phyloP scores from a whole-genome alignment of 495 filamentous ascomycete genomes.

The Poronia punctata region DNA sequence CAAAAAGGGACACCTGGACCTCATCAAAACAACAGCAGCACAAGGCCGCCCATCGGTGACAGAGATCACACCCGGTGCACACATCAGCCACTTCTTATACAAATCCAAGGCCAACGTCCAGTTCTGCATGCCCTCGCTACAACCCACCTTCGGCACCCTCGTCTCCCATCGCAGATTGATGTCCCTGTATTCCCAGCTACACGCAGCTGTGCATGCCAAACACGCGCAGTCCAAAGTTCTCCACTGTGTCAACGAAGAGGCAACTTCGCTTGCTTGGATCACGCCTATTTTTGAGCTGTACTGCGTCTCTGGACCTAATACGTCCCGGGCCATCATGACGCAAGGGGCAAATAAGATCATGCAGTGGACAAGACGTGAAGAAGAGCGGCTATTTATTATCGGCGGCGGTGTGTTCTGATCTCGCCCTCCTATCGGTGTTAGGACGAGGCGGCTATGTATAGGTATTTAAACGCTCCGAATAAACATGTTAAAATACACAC shows the following conservation, averaged over 20 bases:
- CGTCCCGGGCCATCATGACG: constrained; percentile 69
- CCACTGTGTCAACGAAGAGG: constrained; percentile 64
- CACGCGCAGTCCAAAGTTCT: constrained; percentile 78
- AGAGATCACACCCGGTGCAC: constrained; percentile 72
- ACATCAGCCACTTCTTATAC: constrained; percentile 86
- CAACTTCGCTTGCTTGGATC: constrained; percentile 79
- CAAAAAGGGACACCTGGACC: constrained; percentile 64
- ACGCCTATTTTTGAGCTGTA: constrained; percentile 90
- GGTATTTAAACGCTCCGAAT: no score
- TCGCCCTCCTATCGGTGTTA: background rate
- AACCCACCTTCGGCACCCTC: constrained; percentile 59
- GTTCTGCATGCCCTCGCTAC: constrained; percentile 81
- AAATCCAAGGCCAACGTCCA: constrained; percentile 91
- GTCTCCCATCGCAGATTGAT: constrained; percentile 69
- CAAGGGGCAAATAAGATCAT: constrained; percentile 81
- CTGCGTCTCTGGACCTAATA: constrained; percentile 76
- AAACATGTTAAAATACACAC: background rate
- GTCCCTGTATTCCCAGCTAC: constrained; percentile 76
- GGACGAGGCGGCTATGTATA: background rate
- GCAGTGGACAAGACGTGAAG: constrained; percentile 83
- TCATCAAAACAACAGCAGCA: constrained; percentile 65
- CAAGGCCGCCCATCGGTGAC: constrained; percentile 59
- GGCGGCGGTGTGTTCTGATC: constrained; percentile 68
- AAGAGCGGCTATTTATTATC: constrained; percentile 91
- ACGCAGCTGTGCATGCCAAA: constrained; percentile 75